Conservation (phyloP, 257 asterid genomes). For the Ajuga chamaepitys region DNA sequence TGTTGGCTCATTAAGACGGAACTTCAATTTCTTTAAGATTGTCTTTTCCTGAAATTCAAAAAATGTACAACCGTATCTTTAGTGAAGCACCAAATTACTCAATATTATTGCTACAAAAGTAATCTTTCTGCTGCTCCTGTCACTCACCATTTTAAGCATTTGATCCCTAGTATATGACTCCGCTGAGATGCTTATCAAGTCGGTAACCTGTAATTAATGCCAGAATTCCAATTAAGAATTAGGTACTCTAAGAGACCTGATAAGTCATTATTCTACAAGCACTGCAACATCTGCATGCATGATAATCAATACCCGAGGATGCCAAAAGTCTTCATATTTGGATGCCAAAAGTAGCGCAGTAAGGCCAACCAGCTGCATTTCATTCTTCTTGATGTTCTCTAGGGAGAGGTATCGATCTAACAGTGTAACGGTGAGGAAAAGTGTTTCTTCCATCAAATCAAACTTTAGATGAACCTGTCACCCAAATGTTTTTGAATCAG, state of each 20-base stretch:
- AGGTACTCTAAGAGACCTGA: neutral
- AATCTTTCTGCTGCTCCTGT: neutral
- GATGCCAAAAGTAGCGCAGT: constrained; percentile 93
- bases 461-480: constrained; percentile 73
- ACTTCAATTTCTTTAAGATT: constrained; percentile 59
- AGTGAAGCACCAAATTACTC: constrained; percentile 4
- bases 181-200: constrained; percentile 76
- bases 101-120: neutral
- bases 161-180: constrained; percentile 74
- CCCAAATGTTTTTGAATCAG: constrained; percentile 4
- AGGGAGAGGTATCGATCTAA: constrained; percentile 67
- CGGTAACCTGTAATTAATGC: constrained; percentile 50
- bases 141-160: constrained; percentile 80
- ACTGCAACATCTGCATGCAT: constrained; percentile 8
- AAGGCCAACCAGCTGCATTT: constrained; percentile 91
- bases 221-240: constrained; percentile 2
- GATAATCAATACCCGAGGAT: constrained; percentile 66
- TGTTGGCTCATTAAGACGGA: constrained; percentile 91
- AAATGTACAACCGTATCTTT: constrained; percentile 4
- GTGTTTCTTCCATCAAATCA: constrained; percentile 90
- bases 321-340: constrained; percentile 95
- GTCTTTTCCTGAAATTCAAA: constrained; percentile 59
- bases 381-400: constrained; percentile 55
- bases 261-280: neutral
- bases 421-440: constrained; percentile 73